Base-by-base conservation (phyloP, 2,329 filamentous ascomycete species). In the Ceratocystiopsis minuta region DNA sequence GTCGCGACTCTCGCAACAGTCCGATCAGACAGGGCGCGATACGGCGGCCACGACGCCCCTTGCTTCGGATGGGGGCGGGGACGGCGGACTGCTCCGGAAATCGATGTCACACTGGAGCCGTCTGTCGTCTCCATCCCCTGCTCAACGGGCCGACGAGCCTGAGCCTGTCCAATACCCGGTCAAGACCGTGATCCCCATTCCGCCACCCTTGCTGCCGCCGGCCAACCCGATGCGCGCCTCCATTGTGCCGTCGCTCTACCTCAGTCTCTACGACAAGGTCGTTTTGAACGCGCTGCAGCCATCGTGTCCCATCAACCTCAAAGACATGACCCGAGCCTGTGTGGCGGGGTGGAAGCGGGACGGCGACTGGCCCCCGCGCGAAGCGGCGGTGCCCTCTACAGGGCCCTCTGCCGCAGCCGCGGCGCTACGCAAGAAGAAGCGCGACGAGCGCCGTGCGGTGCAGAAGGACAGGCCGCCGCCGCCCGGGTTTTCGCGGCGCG, bases 281-380 rank as follows among this genome's bases (percentile, higher is more conserved):
- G 77, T 95, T 36, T 58, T 86, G 1, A 78, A 88, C 53, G 72
- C 69, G 34, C 71, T 90, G 48, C 83, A 85, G 3, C 88, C 88
- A 0, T 79, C 80, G 2, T 83, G 92, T 15, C 88, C 88, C 4
- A 80, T 95, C 53, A 95, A 94, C 51, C 70, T 96, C 0, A 64
- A 70, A 28, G 84, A 93, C 51, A 78, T 95, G 63, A 75, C 83
- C 17, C 71, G 75, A 11, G 75, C 83, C 13, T 81, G 88, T 49
- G 86, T 96, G 1, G 70, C 80, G 24, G 88, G 88, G 36, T 95
- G 88, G 88, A 93, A 92, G 58, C 71, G 83, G 35, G 84, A 90
- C 52, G 87, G 86, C 15, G 84, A 94, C 58, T 96, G 88, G 88
- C 87, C 88, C 5, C 84, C 82, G 1, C 74, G 72, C 50, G 59